A percentile compares a stretch with the other conserved stretches of the same genome.
phyloP scores from a whole-genome alignment of 2,329 filamentous ascomycete species.

The Fusarium sp. region DNA sequence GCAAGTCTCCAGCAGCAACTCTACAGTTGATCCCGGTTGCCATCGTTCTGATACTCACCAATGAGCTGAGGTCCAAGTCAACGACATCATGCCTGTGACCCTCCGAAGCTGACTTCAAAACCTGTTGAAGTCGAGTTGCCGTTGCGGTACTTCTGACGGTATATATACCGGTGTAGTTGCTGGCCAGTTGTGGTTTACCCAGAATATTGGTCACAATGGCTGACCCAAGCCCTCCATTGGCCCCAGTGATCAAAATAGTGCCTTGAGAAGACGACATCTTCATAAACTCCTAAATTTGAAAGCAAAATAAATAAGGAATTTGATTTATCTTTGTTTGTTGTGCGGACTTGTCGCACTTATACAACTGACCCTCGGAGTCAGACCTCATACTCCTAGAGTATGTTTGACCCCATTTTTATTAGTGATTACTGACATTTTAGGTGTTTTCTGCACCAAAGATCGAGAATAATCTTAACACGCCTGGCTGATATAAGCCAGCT shows the following conservation, averaged over 20 bases:
- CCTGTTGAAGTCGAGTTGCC: slow-evolving; percentile 42
- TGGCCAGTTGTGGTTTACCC: slow-evolving; percentile 42
- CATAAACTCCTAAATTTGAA: too few relatives aligned
- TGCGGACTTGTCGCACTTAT: slow-evolving; percentile 18
- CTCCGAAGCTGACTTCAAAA: slow-evolving; percentile 31
- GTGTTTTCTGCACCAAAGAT: neutral
- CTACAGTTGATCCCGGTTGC: slow-evolving; percentile 44
- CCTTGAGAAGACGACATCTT: slow-evolving; percentile 37
- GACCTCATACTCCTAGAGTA: neutral
- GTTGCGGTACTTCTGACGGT: slow-evolving; percentile 47
- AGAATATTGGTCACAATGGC: slow-evolving; percentile 46
- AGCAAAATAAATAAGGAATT: neutral
- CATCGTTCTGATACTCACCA: slow-evolving; percentile 41
- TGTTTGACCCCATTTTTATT: slow-evolving; percentile 18
- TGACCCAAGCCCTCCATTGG: slow-evolving; percentile 52
- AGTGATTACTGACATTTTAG: neutral
- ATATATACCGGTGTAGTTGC: slow-evolving; percentile 49
- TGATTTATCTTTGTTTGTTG: neutral
- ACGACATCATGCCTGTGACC: slow-evolving; percentile 47
- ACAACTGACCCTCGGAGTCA: neutral
- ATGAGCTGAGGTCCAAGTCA: slow-evolving; percentile 45
- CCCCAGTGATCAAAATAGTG: slow-evolving; percentile 50
- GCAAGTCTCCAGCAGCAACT: slow-evolving; percentile 46
- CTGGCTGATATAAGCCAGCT: slow-evolving; percentile 41
- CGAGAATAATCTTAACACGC: slow-evolving; percentile 5